Conservation (phyloP, 805 yeast species). For the Jamesozyma lodderae region DNA sequence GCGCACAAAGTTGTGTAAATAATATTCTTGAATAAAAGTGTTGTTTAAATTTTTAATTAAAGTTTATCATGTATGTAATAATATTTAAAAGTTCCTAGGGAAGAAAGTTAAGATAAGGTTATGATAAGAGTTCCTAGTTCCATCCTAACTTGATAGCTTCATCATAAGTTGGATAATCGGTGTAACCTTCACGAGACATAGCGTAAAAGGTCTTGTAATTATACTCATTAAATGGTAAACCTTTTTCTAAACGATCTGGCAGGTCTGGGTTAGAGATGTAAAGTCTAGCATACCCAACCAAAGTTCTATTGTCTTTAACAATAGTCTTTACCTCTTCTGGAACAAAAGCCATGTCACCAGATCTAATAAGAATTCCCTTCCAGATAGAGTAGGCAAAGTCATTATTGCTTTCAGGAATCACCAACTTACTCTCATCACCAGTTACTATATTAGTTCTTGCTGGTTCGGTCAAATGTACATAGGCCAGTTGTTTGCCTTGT, state of each 20-base stretch:
- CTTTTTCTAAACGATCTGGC: slow-evolving; percentile 34
- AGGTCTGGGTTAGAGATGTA: slow-evolving; percentile 51
- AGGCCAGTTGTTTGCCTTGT: slow-evolving; percentile 33
- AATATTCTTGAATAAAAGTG: neutral
- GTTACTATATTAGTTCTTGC: slow-evolving; percentile 28
- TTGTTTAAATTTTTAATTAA: too few species aligned
- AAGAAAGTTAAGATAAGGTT: too few species aligned
- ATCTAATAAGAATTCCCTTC: slow-evolving; percentile 37
- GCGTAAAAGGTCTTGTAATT: slow-evolving; percentile 42
- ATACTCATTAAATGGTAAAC: slow-evolving; percentile 34
- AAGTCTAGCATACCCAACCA: slow-evolving; percentile 37
- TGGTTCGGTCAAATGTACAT: slow-evolving; percentile 39
- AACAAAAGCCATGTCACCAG: slow-evolving; percentile 30
- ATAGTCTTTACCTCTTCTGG: slow-evolving; percentile 24
- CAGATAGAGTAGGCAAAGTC: slow-evolving; percentile 37
- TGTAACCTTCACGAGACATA: slow-evolving; percentile 32
- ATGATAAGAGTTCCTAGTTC: slow-evolving; percentile 6
- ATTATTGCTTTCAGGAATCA: slow-evolving; percentile 25
- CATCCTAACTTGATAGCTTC: slow-evolving; percentile 17
- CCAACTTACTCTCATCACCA: slow-evolving; percentile 21
- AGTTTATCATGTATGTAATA: too few species aligned
- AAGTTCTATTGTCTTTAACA: slow-evolving; percentile 35
- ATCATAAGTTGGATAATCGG: slow-evolving; percentile 33
- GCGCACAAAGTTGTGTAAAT: too few species aligned
- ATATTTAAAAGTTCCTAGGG: too few species aligned